Evolutionary conservation across 2,329 filamentous ascomycete genomes (phyloP).

Genomic region (Cytospora mali): DNA sequence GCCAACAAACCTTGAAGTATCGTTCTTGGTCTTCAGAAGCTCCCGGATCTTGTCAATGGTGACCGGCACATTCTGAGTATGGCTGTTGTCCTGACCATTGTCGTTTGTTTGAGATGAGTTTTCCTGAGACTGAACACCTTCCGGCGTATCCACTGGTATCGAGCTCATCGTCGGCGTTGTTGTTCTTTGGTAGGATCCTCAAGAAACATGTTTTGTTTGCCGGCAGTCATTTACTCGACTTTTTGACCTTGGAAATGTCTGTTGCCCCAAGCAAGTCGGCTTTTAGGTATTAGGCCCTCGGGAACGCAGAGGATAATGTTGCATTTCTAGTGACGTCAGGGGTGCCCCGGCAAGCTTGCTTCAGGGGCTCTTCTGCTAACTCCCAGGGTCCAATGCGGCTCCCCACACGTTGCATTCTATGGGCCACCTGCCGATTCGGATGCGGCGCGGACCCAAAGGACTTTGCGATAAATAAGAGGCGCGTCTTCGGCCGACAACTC

Average conservation of each 20-base stretch:
- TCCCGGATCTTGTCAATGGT: conserved; percentile 53
- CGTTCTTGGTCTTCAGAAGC: conserved; percentile 62
- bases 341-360: too few relatives aligned
- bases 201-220: not conserved
- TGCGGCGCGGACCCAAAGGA: not conserved
- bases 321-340: conserved; percentile 19
- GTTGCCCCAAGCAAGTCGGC: not conserved
- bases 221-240: not conserved
- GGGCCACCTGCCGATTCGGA: not conserved
- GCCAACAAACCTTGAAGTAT: conserved; percentile 70
- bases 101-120: not conserved
- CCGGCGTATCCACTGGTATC: not conserved
- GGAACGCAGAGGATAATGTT: not conserved
- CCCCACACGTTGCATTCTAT: not conserved
- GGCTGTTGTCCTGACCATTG: not conserved
- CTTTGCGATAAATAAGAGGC: not conserved
- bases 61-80: conserved; percentile 15
- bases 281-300: not conserved
- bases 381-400: not conserved
- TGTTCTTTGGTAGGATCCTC: too few relatives aligned
- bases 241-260: not conserved
- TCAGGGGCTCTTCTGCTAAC: too few relatives aligned
- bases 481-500: not conserved
- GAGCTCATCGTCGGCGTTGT: not conserved
- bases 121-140: not conserved